Evolutionary conservation across 2,329 filamentous ascomycete species (phyloP), one percentile per base, ranked within the genome.

Genomic region (Alternaria dauci): DNA sequence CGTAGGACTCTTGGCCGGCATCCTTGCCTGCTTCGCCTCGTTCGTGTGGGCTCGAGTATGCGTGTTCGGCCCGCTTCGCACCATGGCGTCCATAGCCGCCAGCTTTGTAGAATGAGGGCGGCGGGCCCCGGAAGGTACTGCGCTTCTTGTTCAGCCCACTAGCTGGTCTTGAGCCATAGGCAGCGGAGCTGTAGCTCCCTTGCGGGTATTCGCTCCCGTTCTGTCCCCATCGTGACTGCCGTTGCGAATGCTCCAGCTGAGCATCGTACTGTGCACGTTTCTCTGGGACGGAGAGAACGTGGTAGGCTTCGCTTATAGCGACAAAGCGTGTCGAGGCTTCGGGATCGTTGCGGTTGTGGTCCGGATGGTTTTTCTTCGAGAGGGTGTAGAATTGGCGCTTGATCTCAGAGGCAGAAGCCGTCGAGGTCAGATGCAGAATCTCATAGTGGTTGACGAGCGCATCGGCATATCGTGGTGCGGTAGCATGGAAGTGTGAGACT

Each of bases 381-480:
- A 98, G 91, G 62, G 86, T 81, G 85, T 97, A 98, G 86, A 97
- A 99, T 76, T 87, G 81, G 90, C 91, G 94, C 80, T 98, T 98
- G 63, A 98, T 94, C 54, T 97, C 92, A 8, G 84, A 82, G 1
- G 86, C 81, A 16, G 91, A 88, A 41, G 94, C 94, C 65, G 86
- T 86, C 42, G 85, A 83, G 0, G 87, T 80, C n/a, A 99, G 79
- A 42, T 89, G 86, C 52, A 99, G 85, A 41, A 89, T 88, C 71
- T 94, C 91, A 79, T 99, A 99, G 81, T 96, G 91, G 63, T 89
- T 93, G 69, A 78, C 74, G 28, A 79, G 70, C 62, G 68, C 70
- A 59, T 79, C 76, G 55, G 77, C 74, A 72, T 73, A 76, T 62
- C 55, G 73, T 53, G 63, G 60, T 12, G 78, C 55, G 18, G 81